Conservation (phyloP, 176 grass and related monocot genomes). For the Zoysia pacifica region DNA sequence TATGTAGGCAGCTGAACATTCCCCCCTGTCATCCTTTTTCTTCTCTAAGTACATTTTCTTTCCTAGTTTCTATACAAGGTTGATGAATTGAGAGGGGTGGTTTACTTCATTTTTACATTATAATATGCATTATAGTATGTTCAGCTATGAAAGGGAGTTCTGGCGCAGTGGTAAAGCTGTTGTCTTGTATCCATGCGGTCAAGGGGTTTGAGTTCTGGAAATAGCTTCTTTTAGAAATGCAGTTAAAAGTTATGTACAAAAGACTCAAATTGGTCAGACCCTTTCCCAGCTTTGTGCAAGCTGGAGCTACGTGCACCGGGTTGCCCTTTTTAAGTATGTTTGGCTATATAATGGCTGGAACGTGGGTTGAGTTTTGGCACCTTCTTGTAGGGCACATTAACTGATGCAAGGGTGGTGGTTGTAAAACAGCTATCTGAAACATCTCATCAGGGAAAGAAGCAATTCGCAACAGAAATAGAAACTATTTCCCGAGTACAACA, state of each 20-base stretch:
- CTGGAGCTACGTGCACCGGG: too few relatives aligned
- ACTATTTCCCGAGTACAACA: slow-evolving; percentile 89
- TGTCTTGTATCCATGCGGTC: too few relatives aligned
- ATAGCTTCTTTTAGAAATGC: too few relatives aligned
- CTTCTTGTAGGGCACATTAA: slow-evolving; percentile 63
- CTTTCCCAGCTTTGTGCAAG: too few relatives aligned
- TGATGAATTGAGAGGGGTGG: not conserved
- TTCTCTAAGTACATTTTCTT: not conserved
- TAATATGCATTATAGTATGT: too few relatives aligned
- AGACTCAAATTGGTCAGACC: too few relatives aligned
- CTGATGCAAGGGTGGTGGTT: slow-evolving; percentile 71
- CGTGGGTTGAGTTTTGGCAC: slow-evolving; percentile 4
- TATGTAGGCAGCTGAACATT: not conserved
- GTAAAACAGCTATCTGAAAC: slow-evolving; percentile 76
- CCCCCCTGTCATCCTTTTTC: not conserved
- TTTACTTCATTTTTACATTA: not conserved
- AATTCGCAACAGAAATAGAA: slow-evolving; percentile 89
- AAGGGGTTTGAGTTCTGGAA: too few relatives aligned
- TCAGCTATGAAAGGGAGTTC: too few relatives aligned
- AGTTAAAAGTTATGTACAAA: too few relatives aligned
- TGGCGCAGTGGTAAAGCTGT: too few relatives aligned
- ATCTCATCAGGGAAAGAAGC: slow-evolving; percentile 73
- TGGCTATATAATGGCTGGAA: not conserved
- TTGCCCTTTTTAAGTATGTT: not conserved
- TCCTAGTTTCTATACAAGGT: not conserved